A percentile compares a stretch with the other conserved stretches of the same genome.
Conservation (phyloP, 192 early-diverging fungal genomes). For the Neocallimastix lanati region DNA sequence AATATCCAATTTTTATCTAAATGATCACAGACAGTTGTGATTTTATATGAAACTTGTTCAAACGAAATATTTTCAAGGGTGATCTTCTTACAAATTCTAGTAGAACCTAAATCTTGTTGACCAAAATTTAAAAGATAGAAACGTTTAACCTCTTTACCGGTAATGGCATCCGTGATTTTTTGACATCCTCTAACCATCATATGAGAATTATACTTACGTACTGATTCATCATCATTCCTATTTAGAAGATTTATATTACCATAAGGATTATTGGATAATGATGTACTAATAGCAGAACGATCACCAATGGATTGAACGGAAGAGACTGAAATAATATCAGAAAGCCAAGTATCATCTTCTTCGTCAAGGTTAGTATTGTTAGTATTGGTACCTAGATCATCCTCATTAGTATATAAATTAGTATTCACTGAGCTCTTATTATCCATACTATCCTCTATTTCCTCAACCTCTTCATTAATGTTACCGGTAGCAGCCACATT, state of each 20-base stretch:
- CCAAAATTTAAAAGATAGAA: no score
- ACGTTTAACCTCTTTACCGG: constrained; percentile 24
- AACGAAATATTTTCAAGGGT: constrained; percentile 49
- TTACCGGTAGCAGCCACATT: no score
- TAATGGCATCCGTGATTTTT: constrained; percentile 14
- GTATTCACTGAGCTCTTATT: neutral
- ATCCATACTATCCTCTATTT: no score
- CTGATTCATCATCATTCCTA: neutral
- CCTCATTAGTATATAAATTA: neutral
- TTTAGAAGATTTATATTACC: neutral
- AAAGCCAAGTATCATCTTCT: no score
- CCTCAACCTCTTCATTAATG: neutral
- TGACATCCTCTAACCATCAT: no score
- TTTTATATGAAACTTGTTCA: constrained; percentile 43
- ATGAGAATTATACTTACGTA: no score
- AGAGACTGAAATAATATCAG: no score
- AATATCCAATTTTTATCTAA: no score
- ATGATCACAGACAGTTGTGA: constrained; percentile 30
- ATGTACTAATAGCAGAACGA: neutral
- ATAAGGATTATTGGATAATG: neutral
- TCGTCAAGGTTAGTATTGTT: neutral
- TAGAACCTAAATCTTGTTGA: no score
- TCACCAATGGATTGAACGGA: neutral
- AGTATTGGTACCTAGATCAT: neutral
- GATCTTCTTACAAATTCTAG: constrained; percentile 38